A percentile compares a stretch with the other conserved stretches of the same genome.
These are phyloP conservation scores for Leishmania mexicana DNA, from an alignment of 208 protist genomes.

Conservation along the genomic window DNA sequence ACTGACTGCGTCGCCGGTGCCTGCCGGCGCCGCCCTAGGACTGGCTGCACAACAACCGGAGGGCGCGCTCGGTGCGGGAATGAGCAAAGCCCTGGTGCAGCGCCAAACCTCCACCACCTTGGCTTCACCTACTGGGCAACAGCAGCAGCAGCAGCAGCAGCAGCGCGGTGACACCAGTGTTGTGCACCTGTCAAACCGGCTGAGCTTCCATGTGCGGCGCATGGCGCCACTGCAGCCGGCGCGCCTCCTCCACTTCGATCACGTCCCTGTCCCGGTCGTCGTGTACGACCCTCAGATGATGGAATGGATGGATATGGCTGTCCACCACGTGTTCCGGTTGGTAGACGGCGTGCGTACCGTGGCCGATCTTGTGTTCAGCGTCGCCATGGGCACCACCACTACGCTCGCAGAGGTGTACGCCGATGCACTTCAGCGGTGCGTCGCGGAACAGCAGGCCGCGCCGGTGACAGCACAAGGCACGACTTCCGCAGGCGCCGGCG, in stretches of 20 bases:
- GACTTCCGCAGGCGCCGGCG: background rate
- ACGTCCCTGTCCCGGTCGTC: constrained; percentile 62
- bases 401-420: constrained; percentile 51
- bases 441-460: background rate
- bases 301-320: constrained; percentile 69
- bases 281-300: constrained; percentile 38
- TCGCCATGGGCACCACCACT: constrained; percentile 51
- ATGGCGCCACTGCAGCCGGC: constrained; percentile 57
- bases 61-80: background rate
- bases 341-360: constrained; percentile 77
- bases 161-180: constrained; percentile 31
- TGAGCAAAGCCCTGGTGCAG: background rate
- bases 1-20: constrained; percentile 6
- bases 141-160: constrained; percentile 7
- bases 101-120: background rate
- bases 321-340: constrained; percentile 59
- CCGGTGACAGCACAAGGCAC: background rate
- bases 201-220: constrained; percentile 60
- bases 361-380: constrained; percentile 57
- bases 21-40: background rate
- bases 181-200: constrained; percentile 56
- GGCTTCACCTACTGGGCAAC: background rate
- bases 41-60: background rate
- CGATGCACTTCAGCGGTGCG: constrained; percentile 30
- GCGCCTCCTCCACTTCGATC: constrained; percentile 45